Conservation (phyloP, 768 basidiomycete genomes). For the Boletellus sp. region DNA sequence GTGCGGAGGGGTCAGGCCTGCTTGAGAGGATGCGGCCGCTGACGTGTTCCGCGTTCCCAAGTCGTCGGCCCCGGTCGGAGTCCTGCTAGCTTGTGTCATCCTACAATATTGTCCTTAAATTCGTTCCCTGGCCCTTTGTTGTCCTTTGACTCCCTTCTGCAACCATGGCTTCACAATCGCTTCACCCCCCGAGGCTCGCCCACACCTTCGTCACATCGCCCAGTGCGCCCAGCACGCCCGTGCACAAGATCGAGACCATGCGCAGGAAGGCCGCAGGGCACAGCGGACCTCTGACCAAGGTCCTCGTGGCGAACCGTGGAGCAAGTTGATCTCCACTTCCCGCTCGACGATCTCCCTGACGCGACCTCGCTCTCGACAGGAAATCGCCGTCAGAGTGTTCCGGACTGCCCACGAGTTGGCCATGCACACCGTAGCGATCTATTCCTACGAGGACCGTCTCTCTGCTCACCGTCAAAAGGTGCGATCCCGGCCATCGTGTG, state of each 20-base stretch:
- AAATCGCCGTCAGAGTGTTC: conserved; percentile 99
- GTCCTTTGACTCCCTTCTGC: conserved; percentile 11
- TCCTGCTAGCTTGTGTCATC: not conserved
- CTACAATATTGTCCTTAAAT: conserved; percentile 11
- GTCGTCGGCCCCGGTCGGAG: not conserved
- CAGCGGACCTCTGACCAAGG: conserved; percentile 84
- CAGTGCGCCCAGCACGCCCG: conserved; percentile 77
- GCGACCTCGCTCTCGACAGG: conserved; percentile 43
- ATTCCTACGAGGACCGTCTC: conserved; percentile 94
- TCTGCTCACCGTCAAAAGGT: conserved; percentile 98
- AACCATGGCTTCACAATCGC: conserved; percentile 35
- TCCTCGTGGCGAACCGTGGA: conserved; percentile 88
- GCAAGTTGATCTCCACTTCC: conserved; percentile 43
- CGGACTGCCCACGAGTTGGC: conserved; percentile 97
- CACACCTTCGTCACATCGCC: conserved; percentile 71
- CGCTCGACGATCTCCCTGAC: conserved; percentile 4
- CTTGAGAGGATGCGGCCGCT: too few species aligned
- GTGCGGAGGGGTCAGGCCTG: too few species aligned
- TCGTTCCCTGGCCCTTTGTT: not conserved
- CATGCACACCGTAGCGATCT: conserved; percentile 99
- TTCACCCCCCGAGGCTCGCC: conserved; percentile 73
- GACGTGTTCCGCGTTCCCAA: not conserved
- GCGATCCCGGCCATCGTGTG: conserved; percentile 24
- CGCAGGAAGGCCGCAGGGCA: conserved; percentile 89
- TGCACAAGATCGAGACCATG: conserved; percentile 90